These are phyloP conservation scores for Linnemannia schmuckeri DNA, from an alignment of 192 early-diverging fungal genomes.

Conservation along the genomic window DNA sequence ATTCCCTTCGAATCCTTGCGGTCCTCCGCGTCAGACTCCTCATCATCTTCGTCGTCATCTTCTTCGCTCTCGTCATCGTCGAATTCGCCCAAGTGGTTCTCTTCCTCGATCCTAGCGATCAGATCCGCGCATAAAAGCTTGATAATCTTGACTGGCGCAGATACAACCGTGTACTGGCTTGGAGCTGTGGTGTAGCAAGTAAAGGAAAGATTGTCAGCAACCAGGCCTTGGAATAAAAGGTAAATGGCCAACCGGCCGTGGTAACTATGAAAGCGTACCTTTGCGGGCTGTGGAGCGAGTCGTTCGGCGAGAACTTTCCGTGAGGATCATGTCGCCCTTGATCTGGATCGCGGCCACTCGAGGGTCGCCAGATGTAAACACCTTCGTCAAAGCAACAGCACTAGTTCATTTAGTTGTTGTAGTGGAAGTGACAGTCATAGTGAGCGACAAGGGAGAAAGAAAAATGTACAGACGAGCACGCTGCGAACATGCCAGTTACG, in stretches of 20 bases:
- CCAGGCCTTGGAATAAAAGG: background rate
- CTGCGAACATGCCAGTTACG: background rate
- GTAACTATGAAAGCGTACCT: background rate
- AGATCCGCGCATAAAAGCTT: constrained; percentile 86
- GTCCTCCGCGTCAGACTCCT: constrained; percentile 25
- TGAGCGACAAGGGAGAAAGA: background rate
- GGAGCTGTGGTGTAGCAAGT: constrained; percentile 61
- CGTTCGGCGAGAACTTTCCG: constrained; percentile 24
- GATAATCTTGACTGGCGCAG: constrained; percentile 87
- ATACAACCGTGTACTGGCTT: constrained; percentile 79
- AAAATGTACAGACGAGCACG: background rate
- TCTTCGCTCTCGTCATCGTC: constrained; percentile 56
- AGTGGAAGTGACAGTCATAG: background rate
- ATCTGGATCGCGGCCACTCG: constrained; percentile 73
- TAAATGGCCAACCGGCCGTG: background rate
- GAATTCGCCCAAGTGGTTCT: constrained; percentile 46
- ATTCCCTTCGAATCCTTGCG: background rate
- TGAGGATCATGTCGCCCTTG: constrained; percentile 82
- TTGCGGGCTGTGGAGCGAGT: constrained; percentile 33
- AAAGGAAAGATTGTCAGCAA: background rate
- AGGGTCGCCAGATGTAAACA: constrained; percentile 75
- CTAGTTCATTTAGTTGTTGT: constrained; percentile 43
- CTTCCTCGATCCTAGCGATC: constrained; percentile 71
- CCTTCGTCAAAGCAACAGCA: constrained; percentile 79
- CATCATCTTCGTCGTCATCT: constrained; percentile 64